Evolutionary conservation across 768 basidiomycete genomes (phyloP), one percentile per base, ranked within the genome.

Genomic region (Hydnum rufescens): DNA sequence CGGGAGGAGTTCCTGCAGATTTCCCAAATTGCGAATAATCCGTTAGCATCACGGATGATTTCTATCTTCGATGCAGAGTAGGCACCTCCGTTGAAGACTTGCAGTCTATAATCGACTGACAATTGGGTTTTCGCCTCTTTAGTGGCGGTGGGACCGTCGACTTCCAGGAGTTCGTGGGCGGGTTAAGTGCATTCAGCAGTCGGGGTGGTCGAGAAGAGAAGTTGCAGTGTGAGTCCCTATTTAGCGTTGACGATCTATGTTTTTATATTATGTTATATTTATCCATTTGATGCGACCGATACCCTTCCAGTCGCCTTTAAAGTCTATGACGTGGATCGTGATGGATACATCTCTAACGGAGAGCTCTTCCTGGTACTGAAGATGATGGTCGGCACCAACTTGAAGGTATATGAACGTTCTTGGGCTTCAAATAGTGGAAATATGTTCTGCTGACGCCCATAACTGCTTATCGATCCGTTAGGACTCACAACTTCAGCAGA

Each of bases 371-470:
- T 99, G 46, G 95, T 99, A 34, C 70, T 99, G 58, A 99, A 99
- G 74, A 97, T 97, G 88, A 99, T 99, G 95, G 95, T 97, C 49
- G 95, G 95, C 31, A 96, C 84, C 66, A 99, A 99, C 66, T 70
- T 99, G 60, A 99, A 99, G 74, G 89, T 89, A 47, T 8, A 8
- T 47, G 44, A 13, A 8, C 26, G 13, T 13, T 47, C 54, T 65
- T 44, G 5, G 16, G 4, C 22, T 2, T 46, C 0, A 25, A 53
- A 26, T 55, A 43, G 31, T 49, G 22, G 30, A 18, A 44, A 36
- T 49, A 26, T 43, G 8, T 34, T 19, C 26, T n/a, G 8, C 3
- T 31, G 30, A 42, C 32, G 28, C 4, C 16, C 39, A 22, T 26
- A 13, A n/a, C n/a, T n/a, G 28, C 32, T n/a, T 28, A 22, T 42